A percentile compares a stretch with the other conserved stretches of the same genome.
Evolutionary conservation across 179 eudicot genomes (phyloP).

Genomic region (Camellia oleifera): DNA sequence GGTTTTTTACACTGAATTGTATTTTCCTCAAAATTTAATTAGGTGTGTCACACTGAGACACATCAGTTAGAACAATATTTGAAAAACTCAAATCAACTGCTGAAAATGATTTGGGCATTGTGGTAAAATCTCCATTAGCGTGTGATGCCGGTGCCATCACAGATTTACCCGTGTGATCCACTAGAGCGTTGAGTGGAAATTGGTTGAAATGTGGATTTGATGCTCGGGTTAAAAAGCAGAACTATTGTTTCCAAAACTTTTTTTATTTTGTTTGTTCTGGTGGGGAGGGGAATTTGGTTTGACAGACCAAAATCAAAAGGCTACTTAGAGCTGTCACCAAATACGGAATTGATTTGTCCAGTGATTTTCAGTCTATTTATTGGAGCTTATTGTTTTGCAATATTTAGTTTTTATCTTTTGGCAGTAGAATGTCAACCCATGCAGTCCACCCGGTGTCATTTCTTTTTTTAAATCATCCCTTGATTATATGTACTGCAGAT

Average conservation of each 20-base stretch:
- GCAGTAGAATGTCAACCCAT: background rate
- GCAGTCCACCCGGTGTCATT: background rate
- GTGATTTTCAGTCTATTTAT: background rate
- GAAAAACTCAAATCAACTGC: no score
- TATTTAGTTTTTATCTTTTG: no score
- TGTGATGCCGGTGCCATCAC: no score
- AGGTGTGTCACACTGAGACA: no score
- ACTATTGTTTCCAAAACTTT: background rate
- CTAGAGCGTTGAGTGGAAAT: background rate
- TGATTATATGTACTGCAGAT: conserved; percentile 45
- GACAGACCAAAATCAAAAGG: background rate
- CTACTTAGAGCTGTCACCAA: background rate
- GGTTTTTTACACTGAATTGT: no score
- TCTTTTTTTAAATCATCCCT: no score
- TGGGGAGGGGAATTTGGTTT: background rate
- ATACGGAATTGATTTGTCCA: background rate
- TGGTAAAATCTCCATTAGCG: no score
- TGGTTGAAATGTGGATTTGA: conserved; percentile 1
- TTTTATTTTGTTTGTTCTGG: background rate
- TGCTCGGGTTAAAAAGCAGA: background rate
- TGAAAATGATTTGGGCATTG: no score
- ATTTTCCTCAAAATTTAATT: no score
- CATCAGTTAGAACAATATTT: no score
- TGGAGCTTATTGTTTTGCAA: background rate
- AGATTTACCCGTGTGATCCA: no score